Evolutionary conservation across 2,329 filamentous ascomycete species (phyloP), one percentile per base, ranked within the genome.

Genomic region (Cladosporium sp.): DNA sequence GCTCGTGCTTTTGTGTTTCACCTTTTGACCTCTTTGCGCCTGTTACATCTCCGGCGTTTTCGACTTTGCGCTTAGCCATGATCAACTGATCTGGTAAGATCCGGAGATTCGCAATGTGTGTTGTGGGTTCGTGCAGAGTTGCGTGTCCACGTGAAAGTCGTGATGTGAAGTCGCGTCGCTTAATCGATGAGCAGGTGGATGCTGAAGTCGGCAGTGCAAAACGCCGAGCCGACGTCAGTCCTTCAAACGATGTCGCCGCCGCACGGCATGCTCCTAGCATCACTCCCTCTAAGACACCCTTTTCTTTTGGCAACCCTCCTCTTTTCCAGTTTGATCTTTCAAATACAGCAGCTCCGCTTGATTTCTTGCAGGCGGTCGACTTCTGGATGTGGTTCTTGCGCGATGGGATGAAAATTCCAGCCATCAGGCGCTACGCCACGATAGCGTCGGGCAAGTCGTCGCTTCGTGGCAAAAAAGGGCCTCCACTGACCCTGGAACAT

Each of bases 401-500:
- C 36, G 12, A 56, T 57, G 55, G 47, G 22, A 29, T 50, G 47
- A 50, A 47, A 51, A 52, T 48, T 40, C 50, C 36, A 52, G 57
- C 15, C 36, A 5, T 27, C 22, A 52, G 57, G 32, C 51, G 54
- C 39, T 61, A 58, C 54, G 65, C 65, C 24, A 67, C 61, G 15
- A 59, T 67, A 43, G 58, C 60, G 15, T 55, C 63, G 9, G 58
- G 60, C 47, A 63, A 59, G 44, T 57, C 59, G n/a, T 30, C 30
- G 37, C 54, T 65, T 34, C 59, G 61, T 17, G 56, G 61, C 34
- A 66, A 63, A 52, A 66, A 63, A 48, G 58, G 59, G 18, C 62
- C 63, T 30, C 50, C 65, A 19, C 57, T 70, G 20, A 64, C 63
- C 8, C 56, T 70, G 20, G 68, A 70, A 55, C 66, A 68, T 57